Evolutionary conservation across 2,329 filamentous ascomycete genomes (phyloP), one percentile per base, ranked within the genome.

Genomic region (Coleophoma eucalyptorum): DNA sequence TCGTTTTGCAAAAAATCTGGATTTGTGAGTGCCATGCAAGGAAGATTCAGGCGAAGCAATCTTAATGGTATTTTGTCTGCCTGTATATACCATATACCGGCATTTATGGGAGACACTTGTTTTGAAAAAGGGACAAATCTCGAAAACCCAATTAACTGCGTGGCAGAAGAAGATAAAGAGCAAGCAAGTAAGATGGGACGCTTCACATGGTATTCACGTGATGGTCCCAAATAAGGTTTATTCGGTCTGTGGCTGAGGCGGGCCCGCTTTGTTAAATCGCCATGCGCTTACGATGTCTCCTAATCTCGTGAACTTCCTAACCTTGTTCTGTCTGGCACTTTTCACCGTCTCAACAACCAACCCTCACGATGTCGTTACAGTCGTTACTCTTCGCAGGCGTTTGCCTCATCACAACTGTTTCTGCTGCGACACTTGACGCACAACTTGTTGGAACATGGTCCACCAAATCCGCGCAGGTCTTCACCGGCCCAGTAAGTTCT

Each of bases 401-500:
- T 50, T 60, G 50, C 52, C 46, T 66, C 2, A 12, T 56, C 11
- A 38, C 35, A 12, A 38, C 35, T n/a, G 49, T 56, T 11, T 53
- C 67, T 52, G 63, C 68, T 46, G 69, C 74, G 32, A 68, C 67
- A 63, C 59, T 65, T 35, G 72, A 77, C 55, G 65, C 72, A 32
- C 70, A 77, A 48, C 69, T 89, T 32, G 76, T 82, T n/a, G 86
- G 86, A 52, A 89, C 86, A 52, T 90, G 86, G 86, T 79, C 80
- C 15, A 86, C 83, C 43, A 90, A 89, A 67, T 85, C 83, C 21
- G 81, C 79, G 63, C 79, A 81, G 54, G 86, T 87, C 38, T 63
- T 88, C 42, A 89, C 86, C 8, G 86, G 86, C 42, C 80, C 84
- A 49, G 86, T 88, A 80, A 52, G 73, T 71, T 49, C 50, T 57